These are phyloP conservation scores for Populus hybrid DNA, from an alignment of 441 rosid species.

Conservation along the genomic window DNA sequence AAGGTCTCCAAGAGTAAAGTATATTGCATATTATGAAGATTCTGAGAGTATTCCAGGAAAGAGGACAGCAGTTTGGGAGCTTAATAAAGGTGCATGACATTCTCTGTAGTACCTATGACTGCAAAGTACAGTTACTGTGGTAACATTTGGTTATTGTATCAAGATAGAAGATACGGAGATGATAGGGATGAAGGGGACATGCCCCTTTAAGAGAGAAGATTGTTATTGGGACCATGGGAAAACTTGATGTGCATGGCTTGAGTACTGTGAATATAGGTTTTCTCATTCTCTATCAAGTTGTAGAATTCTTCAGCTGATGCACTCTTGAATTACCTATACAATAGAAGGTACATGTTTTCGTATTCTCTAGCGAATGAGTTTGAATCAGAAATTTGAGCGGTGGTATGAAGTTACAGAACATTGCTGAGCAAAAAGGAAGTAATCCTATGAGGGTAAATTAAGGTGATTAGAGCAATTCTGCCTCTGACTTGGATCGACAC, in stretches of 20 bases:
- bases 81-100: constrained; percentile 70
- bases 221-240: constrained; percentile 98
- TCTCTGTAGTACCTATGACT: constrained; percentile 18
- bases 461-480: not conserved
- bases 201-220: constrained; percentile 91
- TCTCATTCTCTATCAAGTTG: constrained; percentile 28
- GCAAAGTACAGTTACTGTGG: constrained; percentile 34
- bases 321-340: constrained; percentile 68
- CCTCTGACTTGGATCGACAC: not conserved
- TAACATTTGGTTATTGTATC: too few species aligned
- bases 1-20: constrained; percentile 72
- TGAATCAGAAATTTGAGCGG: not conserved
- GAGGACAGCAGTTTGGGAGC: constrained; percentile 98
- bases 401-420: not conserved
- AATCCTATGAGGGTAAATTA: not conserved
- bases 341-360: constrained; percentile 30
- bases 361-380: constrained; percentile 12
- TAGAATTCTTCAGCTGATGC: constrained; percentile 63
- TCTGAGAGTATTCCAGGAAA: constrained; percentile 81
- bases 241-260: constrained; percentile 95
- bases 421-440: not conserved
- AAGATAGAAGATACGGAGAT: too few species aligned
- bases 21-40: constrained; percentile 91
- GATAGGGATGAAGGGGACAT: constrained; percentile 25
- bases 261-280: constrained; percentile 84